Evolutionary conservation across 1,139 yeast species (phyloP).

Genomic region (Kodamaea derodonti): DNA sequence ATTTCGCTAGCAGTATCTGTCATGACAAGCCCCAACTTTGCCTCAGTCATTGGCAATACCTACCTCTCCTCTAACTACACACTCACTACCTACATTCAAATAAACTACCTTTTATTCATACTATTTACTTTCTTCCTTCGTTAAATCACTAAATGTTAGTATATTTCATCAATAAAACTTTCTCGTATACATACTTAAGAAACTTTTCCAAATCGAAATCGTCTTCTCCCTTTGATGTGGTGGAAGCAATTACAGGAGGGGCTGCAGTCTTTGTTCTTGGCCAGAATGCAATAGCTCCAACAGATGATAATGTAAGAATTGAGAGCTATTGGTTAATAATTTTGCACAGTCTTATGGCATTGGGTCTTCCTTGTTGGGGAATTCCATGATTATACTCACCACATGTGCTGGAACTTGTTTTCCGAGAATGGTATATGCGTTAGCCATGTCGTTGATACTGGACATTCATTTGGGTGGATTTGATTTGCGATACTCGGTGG

Average conservation of each 20-base stretch:
- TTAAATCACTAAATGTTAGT: slow-evolving; percentile 39
- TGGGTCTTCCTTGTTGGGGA: too few relatives aligned
- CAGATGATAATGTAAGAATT: slow-evolving; percentile 43
- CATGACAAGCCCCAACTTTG: too few relatives aligned
- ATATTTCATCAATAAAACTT: slow-evolving; percentile 4
- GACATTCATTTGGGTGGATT: neutral
- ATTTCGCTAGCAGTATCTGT: too few relatives aligned
- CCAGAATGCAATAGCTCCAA: slow-evolving; percentile 41
- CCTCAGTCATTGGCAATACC: too few relatives aligned
- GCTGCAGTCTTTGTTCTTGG: slow-evolving; percentile 34
- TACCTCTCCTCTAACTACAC: too few relatives aligned
- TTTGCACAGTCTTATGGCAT: too few relatives aligned
- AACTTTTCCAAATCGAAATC: slow-evolving; percentile 62
- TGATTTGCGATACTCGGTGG: neutral
- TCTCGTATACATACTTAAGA: slow-evolving; percentile 43
- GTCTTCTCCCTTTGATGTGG: slow-evolving; percentile 38
- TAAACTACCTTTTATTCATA: slow-evolving; percentile 5
- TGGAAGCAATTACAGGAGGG: slow-evolving; percentile 26
- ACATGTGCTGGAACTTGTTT: slow-evolving; percentile 61
- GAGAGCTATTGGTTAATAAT: slow-evolving; percentile 32
- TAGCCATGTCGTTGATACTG: slow-evolving; percentile 41
- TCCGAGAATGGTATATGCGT: slow-evolving; percentile 61
- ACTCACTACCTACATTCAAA: neutral
- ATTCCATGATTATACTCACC: too few relatives aligned
- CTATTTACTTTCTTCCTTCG: slow-evolving; percentile 40